These are phyloP conservation scores for Luzula sylvatica DNA, from an alignment of 176 grass and related monocot species.

Conservation along the genomic window DNA sequence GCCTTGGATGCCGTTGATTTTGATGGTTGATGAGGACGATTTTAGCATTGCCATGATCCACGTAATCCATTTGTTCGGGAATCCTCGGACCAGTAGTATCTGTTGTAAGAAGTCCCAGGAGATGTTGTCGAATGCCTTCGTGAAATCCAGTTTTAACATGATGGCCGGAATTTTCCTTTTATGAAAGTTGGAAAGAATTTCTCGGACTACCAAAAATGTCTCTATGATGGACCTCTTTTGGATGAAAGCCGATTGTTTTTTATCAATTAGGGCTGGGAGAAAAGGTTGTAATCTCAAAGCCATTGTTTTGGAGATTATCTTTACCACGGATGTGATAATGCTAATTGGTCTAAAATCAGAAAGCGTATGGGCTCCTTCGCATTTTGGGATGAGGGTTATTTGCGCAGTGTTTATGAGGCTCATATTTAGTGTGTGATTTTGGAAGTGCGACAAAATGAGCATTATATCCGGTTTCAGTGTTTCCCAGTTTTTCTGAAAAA, in stretches of 20 bases:
- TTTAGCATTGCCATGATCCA: too few relatives aligned
- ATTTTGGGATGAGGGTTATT: not conserved
- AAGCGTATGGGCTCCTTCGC: not conserved
- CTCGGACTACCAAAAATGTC: not conserved
- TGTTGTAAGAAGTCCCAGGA: not conserved
- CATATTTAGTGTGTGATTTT: not conserved
- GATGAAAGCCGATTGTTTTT: not conserved
- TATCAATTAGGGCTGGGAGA: too few relatives aligned
- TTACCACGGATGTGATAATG: not conserved
- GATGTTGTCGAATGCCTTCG: too few relatives aligned
- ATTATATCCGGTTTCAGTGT: not conserved
- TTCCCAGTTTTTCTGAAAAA: too few relatives aligned
- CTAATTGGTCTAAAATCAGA: not conserved
- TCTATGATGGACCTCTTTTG: not conserved
- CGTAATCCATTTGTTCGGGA: too few relatives aligned
- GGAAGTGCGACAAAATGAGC: not conserved
- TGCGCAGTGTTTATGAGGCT: not conserved
- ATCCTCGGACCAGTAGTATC: not conserved
- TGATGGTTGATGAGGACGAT: not conserved
- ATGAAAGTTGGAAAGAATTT: not conserved
- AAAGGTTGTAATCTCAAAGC: too few relatives aligned
- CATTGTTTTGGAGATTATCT: too few relatives aligned
- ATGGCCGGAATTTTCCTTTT: too few relatives aligned
- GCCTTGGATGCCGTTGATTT: not conserved
- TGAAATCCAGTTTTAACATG: too few relatives aligned